Conservation (phyloP, 208 protist species). For the Acanthamoeba healyi region DNA sequence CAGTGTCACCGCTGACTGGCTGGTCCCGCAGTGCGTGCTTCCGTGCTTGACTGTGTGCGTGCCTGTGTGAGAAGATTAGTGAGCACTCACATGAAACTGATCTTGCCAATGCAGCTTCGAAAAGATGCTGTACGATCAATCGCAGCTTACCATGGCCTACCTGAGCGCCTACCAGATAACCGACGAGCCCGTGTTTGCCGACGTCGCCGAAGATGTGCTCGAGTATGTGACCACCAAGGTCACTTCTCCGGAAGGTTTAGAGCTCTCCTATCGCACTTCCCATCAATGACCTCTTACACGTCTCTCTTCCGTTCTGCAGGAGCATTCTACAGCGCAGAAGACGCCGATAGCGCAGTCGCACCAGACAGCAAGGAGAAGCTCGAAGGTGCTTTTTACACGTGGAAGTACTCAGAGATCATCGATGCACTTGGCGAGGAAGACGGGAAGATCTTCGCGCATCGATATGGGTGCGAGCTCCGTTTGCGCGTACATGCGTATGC, state of each 20-base stretch:
- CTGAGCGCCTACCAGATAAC: conserved; percentile 72
- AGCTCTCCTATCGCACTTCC: too few relatives aligned
- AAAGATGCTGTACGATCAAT: conserved; percentile 82
- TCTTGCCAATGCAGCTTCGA: too few relatives aligned
- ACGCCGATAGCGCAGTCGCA: conserved; percentile 78
- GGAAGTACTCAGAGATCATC: conserved; percentile 64
- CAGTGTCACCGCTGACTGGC: conserved; percentile 75
- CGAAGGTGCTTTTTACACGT: conserved; percentile 84
- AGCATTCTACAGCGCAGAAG: conserved; percentile 83
- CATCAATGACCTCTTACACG: background rate
- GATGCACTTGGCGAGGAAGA: conserved; percentile 19
- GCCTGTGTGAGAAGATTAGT: too few relatives aligned
- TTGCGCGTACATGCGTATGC: too few relatives aligned
- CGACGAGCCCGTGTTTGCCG: conserved; percentile 58
- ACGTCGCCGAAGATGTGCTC: conserved; percentile 50
- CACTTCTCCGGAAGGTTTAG: conserved; percentile 43
- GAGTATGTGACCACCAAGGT: conserved; percentile 67
- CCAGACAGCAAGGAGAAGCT: conserved; percentile 66
- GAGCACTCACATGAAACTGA: too few relatives aligned
- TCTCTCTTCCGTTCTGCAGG: conserved; percentile 62
- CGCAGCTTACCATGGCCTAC: conserved; percentile 69
- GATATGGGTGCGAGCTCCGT: too few relatives aligned
- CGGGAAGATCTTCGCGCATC: conserved; percentile 43
- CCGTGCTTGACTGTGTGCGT: background rate
- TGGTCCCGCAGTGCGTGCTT: conserved; percentile 74